Conservation (phyloP, 495 filamentous ascomycete species). For the Aspergillus biplanus region DNA sequence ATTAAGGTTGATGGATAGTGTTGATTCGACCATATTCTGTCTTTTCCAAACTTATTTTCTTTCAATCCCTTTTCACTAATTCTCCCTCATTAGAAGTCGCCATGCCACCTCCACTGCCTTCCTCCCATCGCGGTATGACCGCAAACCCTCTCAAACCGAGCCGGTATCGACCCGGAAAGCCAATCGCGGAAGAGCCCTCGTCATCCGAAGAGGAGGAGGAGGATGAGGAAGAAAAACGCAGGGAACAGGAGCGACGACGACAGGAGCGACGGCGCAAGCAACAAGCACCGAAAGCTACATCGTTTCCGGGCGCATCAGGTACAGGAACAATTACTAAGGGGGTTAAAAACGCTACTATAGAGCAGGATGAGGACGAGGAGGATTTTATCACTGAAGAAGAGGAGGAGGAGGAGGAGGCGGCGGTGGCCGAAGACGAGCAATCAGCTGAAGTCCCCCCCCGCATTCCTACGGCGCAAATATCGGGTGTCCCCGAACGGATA, state of each 20-base stretch:
- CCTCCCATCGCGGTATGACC: slow-evolving; percentile 82
- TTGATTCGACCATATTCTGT: not conserved
- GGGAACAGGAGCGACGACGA: slow-evolving; percentile 39
- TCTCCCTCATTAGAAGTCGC: slow-evolving; percentile 25
- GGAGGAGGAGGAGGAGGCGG: slow-evolving; percentile 54
- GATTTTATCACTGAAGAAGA: slow-evolving; percentile 77
- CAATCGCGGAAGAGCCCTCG: slow-evolving; percentile 65
- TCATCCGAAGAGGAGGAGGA: slow-evolving; percentile 66
- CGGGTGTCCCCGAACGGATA: slow-evolving; percentile 35
- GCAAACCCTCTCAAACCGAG: slow-evolving; percentile 79
- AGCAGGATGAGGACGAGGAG: slow-evolving; percentile 63
- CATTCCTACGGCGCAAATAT: slow-evolving; percentile 10
- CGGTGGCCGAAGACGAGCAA: slow-evolving; percentile 37
- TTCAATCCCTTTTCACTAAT: not conserved
- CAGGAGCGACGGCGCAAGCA: slow-evolving; percentile 37
- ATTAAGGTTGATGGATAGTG: not conserved
- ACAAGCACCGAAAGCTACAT: slow-evolving; percentile 68
- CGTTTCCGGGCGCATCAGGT: slow-evolving; percentile 48
- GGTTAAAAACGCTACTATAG: slow-evolving; percentile 32
- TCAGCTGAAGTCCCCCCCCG: slow-evolving; percentile 20
- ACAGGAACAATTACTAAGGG: slow-evolving; percentile 37
- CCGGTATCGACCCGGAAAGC: slow-evolving; percentile 86
- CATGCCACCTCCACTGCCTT: slow-evolving; percentile 67
- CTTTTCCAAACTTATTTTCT: not conserved
- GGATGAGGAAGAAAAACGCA: slow-evolving; percentile 44